Conservation (phyloP, 169 alveolate genomes). For the Cryptosporidium andersoni region DNA sequence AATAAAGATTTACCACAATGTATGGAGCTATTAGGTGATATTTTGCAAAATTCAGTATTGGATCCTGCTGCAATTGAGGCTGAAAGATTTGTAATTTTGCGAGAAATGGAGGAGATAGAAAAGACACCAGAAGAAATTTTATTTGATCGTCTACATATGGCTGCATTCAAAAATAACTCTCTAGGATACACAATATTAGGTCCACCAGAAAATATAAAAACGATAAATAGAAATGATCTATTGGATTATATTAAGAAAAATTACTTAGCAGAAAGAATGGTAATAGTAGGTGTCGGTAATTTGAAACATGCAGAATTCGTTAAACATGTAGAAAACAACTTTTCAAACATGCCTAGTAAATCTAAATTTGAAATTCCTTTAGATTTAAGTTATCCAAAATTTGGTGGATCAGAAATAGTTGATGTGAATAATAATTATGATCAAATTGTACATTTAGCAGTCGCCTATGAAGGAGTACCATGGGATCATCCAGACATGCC, state of each 20-base stretch:
- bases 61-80: conserved; percentile 84
- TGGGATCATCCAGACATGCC: conserved; percentile 93
- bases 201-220: conserved; percentile 86
- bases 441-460: conserved; percentile 88
- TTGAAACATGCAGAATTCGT: conserved; percentile 86
- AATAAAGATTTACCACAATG: conserved; percentile 85
- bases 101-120: conserved; percentile 94
- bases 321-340: conserved; percentile 73
- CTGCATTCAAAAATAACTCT: conserved; percentile 65
- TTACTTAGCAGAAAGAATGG: conserved; percentile 91
- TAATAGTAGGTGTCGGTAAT: conserved; percentile 90
- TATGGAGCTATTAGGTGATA: conserved; percentile 91
- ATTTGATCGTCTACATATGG: conserved; percentile 88
- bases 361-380: conserved; percentile 9
- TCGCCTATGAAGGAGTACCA: conserved; percentile 92
- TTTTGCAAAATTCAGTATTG: conserved; percentile 88
- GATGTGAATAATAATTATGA: conserved; percentile 82
- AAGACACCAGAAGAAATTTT: conserved; percentile 90
- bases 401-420: conserved; percentile 22
- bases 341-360: background rate
- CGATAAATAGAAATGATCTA: conserved; percentile 86
- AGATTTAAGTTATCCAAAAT: conserved; percentile 72
- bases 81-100: conserved; percentile 91
- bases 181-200: conserved; percentile 90
- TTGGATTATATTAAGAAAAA: conserved; percentile 86